Evolutionary conservation across 1,284 basidiomycete genomes (phyloP).

Genomic region (Abortiporus biennis): DNA sequence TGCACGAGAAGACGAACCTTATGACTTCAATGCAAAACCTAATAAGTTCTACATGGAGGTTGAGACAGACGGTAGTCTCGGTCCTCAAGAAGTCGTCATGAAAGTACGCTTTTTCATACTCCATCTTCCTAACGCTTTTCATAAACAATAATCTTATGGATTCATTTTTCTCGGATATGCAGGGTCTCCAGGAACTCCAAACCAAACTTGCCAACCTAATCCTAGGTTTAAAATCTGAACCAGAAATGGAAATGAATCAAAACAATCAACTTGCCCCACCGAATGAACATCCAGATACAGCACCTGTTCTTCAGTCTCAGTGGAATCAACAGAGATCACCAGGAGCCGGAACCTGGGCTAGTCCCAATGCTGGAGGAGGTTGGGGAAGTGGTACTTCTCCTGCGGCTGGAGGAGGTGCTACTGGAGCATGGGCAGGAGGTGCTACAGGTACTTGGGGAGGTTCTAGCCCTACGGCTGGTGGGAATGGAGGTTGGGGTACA

Average conservation of each 20-base stretch:
- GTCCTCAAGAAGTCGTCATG: conserved; percentile 85
- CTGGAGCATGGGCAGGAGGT: conserved; percentile 13
- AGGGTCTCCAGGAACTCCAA: conserved; percentile 80
- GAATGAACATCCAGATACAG: too few species aligned
- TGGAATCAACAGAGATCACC: too few species aligned
- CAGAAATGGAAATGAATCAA: conserved; percentile 33
- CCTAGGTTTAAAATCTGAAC: conserved; percentile 60
- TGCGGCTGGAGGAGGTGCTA: conserved; percentile 14
- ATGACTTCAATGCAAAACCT: conserved; percentile 85
- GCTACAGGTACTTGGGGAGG: conserved; percentile 16
- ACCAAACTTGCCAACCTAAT: conserved; percentile 80
- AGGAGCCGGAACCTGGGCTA: conserved; percentile 5
- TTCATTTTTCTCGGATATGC: conserved; percentile 7
- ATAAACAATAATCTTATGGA: too few species aligned
- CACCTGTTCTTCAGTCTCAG: too few species aligned
- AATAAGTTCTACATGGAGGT: conserved; percentile 88
- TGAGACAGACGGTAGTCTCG: conserved; percentile 86
- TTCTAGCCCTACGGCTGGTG: conserved; percentile 18
- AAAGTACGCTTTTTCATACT: conserved; percentile 47
- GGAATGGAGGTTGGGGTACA: conserved; percentile 27
- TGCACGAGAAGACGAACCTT: conserved; percentile 72
- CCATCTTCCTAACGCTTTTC: not conserved
- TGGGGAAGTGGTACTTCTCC: conserved; percentile 23
- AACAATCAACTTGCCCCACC: conserved; percentile 15
- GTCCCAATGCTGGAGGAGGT: conserved; percentile 24